Evolutionary conservation across 2,329 filamentous ascomycete species (phyloP).

Genomic region (Cordyceps fumosorosea): DNA sequence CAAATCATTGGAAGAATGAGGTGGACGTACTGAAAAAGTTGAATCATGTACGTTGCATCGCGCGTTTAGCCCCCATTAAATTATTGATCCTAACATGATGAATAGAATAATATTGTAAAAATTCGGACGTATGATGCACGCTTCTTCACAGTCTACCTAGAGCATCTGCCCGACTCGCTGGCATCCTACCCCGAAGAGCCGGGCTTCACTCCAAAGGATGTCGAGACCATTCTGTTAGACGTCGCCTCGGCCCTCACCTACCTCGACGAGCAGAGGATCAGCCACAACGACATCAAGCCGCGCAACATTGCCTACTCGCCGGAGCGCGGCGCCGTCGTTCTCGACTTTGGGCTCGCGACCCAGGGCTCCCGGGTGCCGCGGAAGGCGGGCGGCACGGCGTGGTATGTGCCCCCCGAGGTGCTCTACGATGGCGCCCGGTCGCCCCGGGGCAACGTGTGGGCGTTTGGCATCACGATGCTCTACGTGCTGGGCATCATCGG

Average conservation of each 20-base stretch:
- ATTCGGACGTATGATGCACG: neutral
- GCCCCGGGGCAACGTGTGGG: conserved; percentile 10
- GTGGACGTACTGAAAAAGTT: neutral
- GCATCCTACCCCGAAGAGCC: neutral
- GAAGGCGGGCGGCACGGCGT: conserved; percentile 1
- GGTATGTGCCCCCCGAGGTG: conserved; percentile 8
- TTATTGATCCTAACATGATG: neutral
- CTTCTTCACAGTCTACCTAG: conserved; percentile 4
- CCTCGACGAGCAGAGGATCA: conserved; percentile 6
- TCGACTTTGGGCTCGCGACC: conserved; percentile 14
- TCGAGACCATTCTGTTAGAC: neutral
- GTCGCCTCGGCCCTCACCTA: conserved; percentile 11
- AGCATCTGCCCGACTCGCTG: conserved; percentile 1
- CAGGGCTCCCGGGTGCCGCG: conserved; percentile 26
- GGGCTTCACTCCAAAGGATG: neutral
- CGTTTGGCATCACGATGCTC: conserved; percentile 15
- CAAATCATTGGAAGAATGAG: neutral
- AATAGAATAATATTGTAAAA: neutral
- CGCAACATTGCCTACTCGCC: conserved; percentile 15
- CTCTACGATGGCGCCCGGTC: neutral
- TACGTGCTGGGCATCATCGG: conserved; percentile 10
- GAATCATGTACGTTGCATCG: neutral
- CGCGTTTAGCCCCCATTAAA: neutral
- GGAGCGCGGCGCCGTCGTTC: conserved; percentile 13
- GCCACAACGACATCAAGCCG: conserved; percentile 18